Evolutionary conservation across 495 filamentous ascomycete genomes (phyloP), one percentile per base, ranked within the genome.

Genomic region (Penicillium angulare): DNA sequence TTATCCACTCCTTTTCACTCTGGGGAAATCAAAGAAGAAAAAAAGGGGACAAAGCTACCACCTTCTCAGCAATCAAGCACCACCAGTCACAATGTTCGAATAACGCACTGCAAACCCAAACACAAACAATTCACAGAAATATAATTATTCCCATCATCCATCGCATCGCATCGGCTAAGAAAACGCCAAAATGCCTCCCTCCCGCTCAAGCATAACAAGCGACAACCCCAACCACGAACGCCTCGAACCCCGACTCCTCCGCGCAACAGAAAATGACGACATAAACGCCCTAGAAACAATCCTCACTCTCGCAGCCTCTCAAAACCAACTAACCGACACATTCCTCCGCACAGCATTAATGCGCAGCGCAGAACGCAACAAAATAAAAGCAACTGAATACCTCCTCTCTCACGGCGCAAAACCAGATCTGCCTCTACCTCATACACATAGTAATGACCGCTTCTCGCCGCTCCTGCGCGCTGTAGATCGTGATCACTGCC

Each of bases 201-300:
- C 74, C 21, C 56, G 64, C 42, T 74, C 74, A 16, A 74, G 65
- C 51, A 57, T 73, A 31, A 60, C 64, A 12, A 73, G 69, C 53
- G 69, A 74, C 45, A 61, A 57, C 53, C 64, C 70, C 50, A 74
- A 77, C 53, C 64, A 71, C 50, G 75, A 77, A 26, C 74, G 79
- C 23, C 65, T 80, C 34, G 79, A 82, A 47, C 78, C 76, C 7
- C 70, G 74, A 7, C 63, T 82, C n/a, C 66, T 81, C 1, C 75
- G 76, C 42, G 77, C 79, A 3, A 74, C 70, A 20, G 76, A 77
- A 36, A 66, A 67, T 33, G 66, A 78, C 50, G 59, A 76, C 40
- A 18, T 68, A 22, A 63, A 72, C 5, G 46, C 64, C 4, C 64
- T 79, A 12, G 54, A 51, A 3, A 58, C 66, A 10, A 65, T 76